phyloP scores from a whole-genome alignment of 179 eudicot genomes.

The Pouteria campechiana region DNA sequence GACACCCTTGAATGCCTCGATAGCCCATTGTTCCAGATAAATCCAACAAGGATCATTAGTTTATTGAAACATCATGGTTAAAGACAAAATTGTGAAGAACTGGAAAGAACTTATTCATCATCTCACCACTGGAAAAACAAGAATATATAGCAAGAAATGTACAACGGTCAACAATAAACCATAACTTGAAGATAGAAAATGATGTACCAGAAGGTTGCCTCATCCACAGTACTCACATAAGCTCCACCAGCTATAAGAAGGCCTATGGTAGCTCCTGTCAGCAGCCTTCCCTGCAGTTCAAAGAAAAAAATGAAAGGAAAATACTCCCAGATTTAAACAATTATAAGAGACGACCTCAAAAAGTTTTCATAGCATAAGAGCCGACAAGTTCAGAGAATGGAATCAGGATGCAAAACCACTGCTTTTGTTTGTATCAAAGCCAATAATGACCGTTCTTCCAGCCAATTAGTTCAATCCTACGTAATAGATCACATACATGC shows the following conservation, averaged over 20 bases:
- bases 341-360: background rate
- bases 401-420: background rate
- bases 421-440: background rate
- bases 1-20: too few relatives aligned
- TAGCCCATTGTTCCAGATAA: too few relatives aligned
- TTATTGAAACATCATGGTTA: too few relatives aligned
- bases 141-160: background rate
- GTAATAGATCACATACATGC: too few relatives aligned
- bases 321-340: background rate
- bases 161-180: background rate
- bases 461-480: background rate
- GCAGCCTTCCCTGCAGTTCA: conserved; percentile 53
- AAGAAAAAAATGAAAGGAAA: background rate
- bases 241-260: conserved; percentile 89
- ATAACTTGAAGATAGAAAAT: background rate
- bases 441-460: background rate
- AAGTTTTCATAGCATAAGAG: background rate
- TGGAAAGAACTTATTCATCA: too few relatives aligned
- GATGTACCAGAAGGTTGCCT: conserved; percentile 90
- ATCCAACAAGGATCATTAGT: too few relatives aligned
- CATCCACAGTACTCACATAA: conserved; percentile 98
- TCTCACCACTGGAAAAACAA: background rate
- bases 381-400: too few relatives aligned
- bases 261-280: conserved; percentile 73
- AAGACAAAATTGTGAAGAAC: too few relatives aligned